These are phyloP conservation scores for Globisporangium parvum DNA, from an alignment of 352 stramenopile species.

Conservation along the genomic window DNA sequence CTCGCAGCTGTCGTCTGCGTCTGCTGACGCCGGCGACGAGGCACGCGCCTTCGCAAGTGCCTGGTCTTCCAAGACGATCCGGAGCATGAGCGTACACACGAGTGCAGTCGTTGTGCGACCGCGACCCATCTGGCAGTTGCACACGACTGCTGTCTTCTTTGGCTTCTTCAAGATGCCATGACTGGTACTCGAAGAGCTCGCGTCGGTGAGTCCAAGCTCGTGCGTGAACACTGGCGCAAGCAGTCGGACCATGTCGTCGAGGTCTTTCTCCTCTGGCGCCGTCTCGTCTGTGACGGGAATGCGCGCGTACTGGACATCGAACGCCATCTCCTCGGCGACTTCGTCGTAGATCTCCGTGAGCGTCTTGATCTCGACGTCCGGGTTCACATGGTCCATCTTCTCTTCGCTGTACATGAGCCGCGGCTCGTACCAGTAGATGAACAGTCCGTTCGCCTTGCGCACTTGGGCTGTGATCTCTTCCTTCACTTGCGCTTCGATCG, in stretches of 20 bases:
- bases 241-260: slow-evolving; percentile 83
- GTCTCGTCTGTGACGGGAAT: slow-evolving; percentile 89
- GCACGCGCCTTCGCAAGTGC: not conserved
- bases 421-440: slow-evolving; percentile 85
- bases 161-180: slow-evolving; percentile 12
- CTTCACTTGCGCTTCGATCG: slow-evolving; percentile 83
- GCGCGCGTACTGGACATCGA: slow-evolving; percentile 72
- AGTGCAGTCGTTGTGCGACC: slow-evolving; percentile 85
- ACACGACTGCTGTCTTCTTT: slow-evolving; percentile 69
- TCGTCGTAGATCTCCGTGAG: slow-evolving; percentile 67
- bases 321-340: slow-evolving; percentile 33
- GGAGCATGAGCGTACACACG: slow-evolving; percentile 85
- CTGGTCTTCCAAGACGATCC: slow-evolving; percentile 53
- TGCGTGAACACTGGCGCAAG: slow-evolving; percentile 57
- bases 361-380: slow-evolving; percentile 68
- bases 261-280: slow-evolving; percentile 84
- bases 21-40: slow-evolving; percentile 1
- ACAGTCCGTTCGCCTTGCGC: slow-evolving; percentile 60
- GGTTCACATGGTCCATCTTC: slow-evolving; percentile 75
- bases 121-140: slow-evolving; percentile 89
- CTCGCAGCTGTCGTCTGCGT: slow-evolving; percentile 2
- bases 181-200: too few species aligned
- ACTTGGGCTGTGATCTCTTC: slow-evolving; percentile 78
- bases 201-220: slow-evolving; percentile 34
- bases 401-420: slow-evolving; percentile 74